phyloP scores from a whole-genome alignment of 2,329 filamentous ascomycete species.

The Didymella segeticola region DNA sequence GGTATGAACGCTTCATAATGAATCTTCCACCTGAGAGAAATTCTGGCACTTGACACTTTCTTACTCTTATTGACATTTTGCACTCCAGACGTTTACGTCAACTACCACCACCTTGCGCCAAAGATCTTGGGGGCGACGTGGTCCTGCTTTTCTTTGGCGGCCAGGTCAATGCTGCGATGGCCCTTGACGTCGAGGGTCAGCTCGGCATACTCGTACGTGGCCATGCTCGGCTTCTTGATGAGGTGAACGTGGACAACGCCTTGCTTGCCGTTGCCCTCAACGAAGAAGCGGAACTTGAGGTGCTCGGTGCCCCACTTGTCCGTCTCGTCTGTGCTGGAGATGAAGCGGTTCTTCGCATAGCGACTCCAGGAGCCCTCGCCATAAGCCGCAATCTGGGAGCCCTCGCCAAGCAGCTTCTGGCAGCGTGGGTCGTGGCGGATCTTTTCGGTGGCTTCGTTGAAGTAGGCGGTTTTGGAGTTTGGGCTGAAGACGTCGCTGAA shows the following conservation, averaged over 20 bases:
- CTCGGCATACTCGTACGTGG: slow-evolving; percentile 78
- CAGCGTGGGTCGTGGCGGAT: slow-evolving; percentile 77
- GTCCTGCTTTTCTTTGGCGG: slow-evolving; percentile 35
- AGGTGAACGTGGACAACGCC: slow-evolving; percentile 82
- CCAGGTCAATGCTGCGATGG: slow-evolving; percentile 54
- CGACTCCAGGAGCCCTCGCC: slow-evolving; percentile 83
- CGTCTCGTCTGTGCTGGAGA: slow-evolving; percentile 69
- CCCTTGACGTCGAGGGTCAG: slow-evolving; percentile 82
- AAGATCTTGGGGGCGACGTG: slow-evolving; percentile 46
- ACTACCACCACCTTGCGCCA: slow-evolving; percentile 41
- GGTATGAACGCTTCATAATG: too few species aligned
- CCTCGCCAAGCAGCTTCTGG: slow-evolving; percentile 74
- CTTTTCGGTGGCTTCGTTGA: slow-evolving; percentile 83
- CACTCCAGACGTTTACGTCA: not conserved
- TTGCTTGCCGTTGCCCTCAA: slow-evolving; percentile 74
- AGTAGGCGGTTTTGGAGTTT: slow-evolving; percentile 84
- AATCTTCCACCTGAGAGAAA: not conserved
- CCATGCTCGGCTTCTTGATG: slow-evolving; percentile 68
- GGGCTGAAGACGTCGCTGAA: slow-evolving; percentile 52
- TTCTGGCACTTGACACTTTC: not conserved
- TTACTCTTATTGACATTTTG: too few species aligned
- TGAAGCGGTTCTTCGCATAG: slow-evolving; percentile 72
- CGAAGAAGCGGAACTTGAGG: slow-evolving; percentile 82
- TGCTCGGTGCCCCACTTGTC: slow-evolving; percentile 81
- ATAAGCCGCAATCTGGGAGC: slow-evolving; percentile 76